These are phyloP conservation scores for Vitis riparia DNA, from an alignment of 164 flowering plant species.

Conservation along the genomic window DNA sequence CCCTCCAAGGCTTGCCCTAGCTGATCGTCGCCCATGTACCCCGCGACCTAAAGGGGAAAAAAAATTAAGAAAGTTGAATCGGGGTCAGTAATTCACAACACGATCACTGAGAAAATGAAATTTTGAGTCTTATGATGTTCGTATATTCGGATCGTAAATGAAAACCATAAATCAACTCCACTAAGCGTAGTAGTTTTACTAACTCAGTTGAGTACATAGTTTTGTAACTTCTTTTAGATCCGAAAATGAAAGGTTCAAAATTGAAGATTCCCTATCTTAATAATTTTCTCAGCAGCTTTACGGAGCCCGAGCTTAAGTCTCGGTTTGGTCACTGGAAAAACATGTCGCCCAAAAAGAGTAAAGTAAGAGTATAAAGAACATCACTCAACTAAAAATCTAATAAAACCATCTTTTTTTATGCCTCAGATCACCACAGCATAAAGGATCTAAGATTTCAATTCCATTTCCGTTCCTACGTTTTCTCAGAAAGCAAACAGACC, in stretches of 20 bases:
- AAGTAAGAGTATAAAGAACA: no score
- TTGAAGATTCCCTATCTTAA: no score
- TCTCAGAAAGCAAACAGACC: constrained; percentile 7
- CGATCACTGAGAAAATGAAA: not conserved
- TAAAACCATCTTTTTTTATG: no score
- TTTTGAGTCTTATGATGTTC: not conserved
- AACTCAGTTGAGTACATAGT: not conserved
- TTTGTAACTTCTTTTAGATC: no score
- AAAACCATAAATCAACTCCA: not conserved
- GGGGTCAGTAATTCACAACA: not conserved
- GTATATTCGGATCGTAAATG: not conserved
- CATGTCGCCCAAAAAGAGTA: no score
- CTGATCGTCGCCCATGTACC: constrained; percentile 76
- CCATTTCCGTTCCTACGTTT: constrained; percentile 38
- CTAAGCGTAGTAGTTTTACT: not conserved
- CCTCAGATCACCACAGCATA: constrained; percentile 33
- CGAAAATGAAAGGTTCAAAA: no score
- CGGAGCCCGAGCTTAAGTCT: no score
- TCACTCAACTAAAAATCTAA: no score
- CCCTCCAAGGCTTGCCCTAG: constrained; percentile 84
- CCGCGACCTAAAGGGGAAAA: constrained; percentile 49
- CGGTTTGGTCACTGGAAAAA: no score
- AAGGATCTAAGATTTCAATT: constrained; percentile 64
- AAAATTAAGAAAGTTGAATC: not conserved
- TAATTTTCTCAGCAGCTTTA: no score